phyloP scores from a whole-genome alignment of 176 grass and related monocot species.

The Metroxylon sagu region DNA sequence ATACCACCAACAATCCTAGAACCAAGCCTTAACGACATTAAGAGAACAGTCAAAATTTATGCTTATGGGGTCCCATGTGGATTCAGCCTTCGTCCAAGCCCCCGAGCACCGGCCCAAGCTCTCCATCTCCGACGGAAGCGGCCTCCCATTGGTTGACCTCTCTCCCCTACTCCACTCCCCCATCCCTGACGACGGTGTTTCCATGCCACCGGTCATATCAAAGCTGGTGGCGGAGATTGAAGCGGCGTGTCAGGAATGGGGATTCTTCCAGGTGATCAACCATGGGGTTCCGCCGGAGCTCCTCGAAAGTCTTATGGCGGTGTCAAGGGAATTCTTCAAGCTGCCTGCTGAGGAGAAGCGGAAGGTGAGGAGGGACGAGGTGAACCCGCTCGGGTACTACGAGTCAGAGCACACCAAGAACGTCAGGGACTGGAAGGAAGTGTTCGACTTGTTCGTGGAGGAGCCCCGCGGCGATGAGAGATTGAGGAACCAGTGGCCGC shows the following conservation, averaged over 20 bases:
- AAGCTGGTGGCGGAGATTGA: constrained; percentile 39
- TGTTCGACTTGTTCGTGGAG: constrained; percentile 45
- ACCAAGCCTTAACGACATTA: no score
- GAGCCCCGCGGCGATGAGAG: constrained; percentile 1
- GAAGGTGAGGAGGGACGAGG: constrained; percentile 43
- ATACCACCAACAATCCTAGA: no score
- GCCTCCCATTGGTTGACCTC: constrained; percentile 72
- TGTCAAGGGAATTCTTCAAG: constrained; percentile 48
- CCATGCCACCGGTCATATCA: background rate
- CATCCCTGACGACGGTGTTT: background rate
- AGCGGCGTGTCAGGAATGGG: constrained; percentile 60
- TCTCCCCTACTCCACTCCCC: constrained; percentile 27
- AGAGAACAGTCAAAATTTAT: no score
- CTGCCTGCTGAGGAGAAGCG: constrained; percentile 32
- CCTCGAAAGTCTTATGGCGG: background rate
- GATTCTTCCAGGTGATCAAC: constrained; percentile 77
- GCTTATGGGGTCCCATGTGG: no score
- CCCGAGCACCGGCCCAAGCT: constrained; percentile 61
- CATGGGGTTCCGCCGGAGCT: constrained; percentile 41
- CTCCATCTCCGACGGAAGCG: constrained; percentile 24
- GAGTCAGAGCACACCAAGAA: constrained; percentile 83
- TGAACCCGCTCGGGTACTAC: constrained; percentile 58
- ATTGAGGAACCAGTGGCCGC: constrained; percentile 61
- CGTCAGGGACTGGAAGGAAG: constrained; percentile 96
- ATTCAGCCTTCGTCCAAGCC: constrained; percentile 65